Percentiles rank a stretch among this genome's conserved stretches.
These are phyloP conservation scores for Primulina eburnea DNA, from an alignment of 257 asterid genomes.

Conservation along the genomic window DNA sequence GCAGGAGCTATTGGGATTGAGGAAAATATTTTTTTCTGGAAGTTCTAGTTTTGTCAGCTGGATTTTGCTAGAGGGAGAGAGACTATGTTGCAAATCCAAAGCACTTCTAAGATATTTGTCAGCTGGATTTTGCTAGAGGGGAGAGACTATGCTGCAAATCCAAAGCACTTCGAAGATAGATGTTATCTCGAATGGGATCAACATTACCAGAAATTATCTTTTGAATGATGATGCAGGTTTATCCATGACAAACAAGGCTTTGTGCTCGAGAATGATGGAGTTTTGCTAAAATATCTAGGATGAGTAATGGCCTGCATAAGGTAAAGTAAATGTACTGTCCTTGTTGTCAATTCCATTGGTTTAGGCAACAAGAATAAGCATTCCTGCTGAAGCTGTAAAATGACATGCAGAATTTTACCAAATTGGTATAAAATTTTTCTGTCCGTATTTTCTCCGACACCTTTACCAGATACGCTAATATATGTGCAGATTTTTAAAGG, in stretches of 20 bases:
- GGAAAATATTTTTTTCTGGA: not conserved
- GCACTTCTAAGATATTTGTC: too few species aligned
- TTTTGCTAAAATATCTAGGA: conserved; percentile 87
- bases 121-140: not conserved
- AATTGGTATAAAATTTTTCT: not conserved
- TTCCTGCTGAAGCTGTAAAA: not conserved
- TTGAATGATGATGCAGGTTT: conserved; percentile 54
- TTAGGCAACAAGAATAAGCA: not conserved
- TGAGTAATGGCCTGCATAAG: conserved; percentile 29
- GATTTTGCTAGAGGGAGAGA: not conserved
- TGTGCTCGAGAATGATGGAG: conserved; percentile 94
- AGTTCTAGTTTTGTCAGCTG: not conserved
- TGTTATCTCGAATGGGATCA: not conserved
- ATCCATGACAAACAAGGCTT: conserved; percentile 79
- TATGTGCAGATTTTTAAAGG: not conserved
- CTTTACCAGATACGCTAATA: not conserved
- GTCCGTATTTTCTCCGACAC: not conserved
- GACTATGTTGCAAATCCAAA: not conserved
- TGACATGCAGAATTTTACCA: not conserved
- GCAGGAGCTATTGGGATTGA: not conserved
- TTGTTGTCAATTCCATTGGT: not conserved
- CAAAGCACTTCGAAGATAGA: not conserved
- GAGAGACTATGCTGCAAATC: not conserved
- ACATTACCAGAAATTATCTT: conserved; percentile 2
- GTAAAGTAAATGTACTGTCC: conserved; percentile 7